Evolutionary conservation across 1,139 yeast genomes (phyloP).

Genomic region (Suhomyces kunorum): DNA sequence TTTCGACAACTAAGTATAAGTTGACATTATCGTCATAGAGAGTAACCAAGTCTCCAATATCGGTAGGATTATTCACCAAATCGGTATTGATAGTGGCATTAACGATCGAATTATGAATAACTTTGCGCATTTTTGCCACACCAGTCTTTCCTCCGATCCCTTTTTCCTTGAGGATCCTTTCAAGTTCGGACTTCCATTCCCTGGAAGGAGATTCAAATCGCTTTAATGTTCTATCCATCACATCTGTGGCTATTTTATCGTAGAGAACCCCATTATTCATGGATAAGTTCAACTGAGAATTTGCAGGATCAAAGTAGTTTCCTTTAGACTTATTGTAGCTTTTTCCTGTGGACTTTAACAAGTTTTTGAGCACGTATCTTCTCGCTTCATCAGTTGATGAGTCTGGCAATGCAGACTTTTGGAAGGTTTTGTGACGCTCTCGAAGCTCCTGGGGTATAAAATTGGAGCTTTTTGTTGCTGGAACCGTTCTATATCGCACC

Average conservation of each 20-base stretch:
- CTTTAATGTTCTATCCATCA: slow-evolving; percentile 20
- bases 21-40: slow-evolving; percentile 32
- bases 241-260: slow-evolving; percentile 18
- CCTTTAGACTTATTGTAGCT: slow-evolving; percentile 9
- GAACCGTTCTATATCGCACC: slow-evolving; percentile 4
- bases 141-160: background rate
- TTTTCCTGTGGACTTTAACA: slow-evolving; percentile 11
- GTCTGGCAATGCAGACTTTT: slow-evolving; percentile 1
- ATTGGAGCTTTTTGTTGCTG: background rate
- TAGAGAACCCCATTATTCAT: slow-evolving; percentile 18
- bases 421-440: slow-evolving; percentile 5
- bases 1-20: slow-evolving; percentile 35
- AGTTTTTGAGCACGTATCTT: slow-evolving; percentile 5
- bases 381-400: background rate
- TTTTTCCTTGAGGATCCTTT: background rate
- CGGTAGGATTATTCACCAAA: slow-evolving; percentile 26
- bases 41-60: slow-evolving; percentile 44
- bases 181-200: slow-evolving; percentile 22
- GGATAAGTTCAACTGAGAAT: slow-evolving; percentile 15
- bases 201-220: slow-evolving; percentile 24
- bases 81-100: slow-evolving; percentile 31
- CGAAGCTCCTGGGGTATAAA: slow-evolving; percentile 11
- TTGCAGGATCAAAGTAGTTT: slow-evolving; percentile 19
- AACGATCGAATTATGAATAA: slow-evolving; percentile 18
- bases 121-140: slow-evolving; percentile 4